A percentile compares a stretch with the other conserved stretches of the same genome.
phyloP scores from a whole-genome alignment of 345 rosid genomes.

The Aethionema arabicum region DNA sequence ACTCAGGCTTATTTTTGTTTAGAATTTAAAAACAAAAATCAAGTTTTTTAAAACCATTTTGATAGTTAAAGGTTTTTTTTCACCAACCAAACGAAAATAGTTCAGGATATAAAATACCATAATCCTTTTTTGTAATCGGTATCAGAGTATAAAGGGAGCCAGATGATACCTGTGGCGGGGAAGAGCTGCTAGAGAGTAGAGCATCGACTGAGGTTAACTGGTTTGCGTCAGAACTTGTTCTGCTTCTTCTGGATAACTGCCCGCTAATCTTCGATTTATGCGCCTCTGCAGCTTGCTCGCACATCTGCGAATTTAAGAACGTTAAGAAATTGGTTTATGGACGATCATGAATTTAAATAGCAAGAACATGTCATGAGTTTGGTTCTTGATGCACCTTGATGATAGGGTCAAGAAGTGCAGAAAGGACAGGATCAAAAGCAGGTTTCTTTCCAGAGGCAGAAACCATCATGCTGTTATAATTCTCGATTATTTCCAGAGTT shows the following conservation, averaged over 20 bases:
- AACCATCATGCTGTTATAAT: conserved; percentile 80
- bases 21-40: no score
- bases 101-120: no score
- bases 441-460: conserved; percentile 63
- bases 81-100: no score
- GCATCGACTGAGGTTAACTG: conserved; percentile 84
- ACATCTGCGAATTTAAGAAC: conserved; percentile 57
- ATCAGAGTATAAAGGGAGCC: no score
- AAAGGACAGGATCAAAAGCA: conserved; percentile 74
- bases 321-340: conserved; percentile 16
- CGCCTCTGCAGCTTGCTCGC: conserved; percentile 96
- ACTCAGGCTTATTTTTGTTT: no score
- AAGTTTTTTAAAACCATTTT: not conserved
- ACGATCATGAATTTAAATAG: conserved; percentile 3
- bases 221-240: conserved; percentile 62
- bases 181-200: conserved; percentile 62
- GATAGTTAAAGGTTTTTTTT: not conserved
- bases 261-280: conserved; percentile 73
- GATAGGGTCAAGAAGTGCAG: conserved; percentile 89
- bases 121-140: no score
- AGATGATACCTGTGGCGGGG: conserved; percentile 60
- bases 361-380: not conserved
- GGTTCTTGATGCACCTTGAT: conserved; percentile 57
- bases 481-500: conserved; percentile 87
- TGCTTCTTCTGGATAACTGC: conserved; percentile 62